Conservation (phyloP, 2,329 filamentous ascomycete species). For the Botrytis deweyae region DNA sequence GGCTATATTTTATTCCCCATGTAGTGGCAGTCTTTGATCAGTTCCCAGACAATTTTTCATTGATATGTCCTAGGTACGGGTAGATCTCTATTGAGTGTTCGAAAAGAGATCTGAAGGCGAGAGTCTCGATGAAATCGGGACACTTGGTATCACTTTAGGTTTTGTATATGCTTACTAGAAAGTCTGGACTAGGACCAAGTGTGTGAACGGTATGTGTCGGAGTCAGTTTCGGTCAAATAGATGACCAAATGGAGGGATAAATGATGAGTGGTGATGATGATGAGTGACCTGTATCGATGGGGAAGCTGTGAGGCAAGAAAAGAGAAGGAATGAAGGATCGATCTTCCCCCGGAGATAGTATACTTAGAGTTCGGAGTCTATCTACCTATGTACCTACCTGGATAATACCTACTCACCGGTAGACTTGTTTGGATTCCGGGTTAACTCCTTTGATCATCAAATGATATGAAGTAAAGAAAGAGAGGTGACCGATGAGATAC, state of each 20-base stretch:
- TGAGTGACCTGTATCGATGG: background rate
- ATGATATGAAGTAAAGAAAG: background rate
- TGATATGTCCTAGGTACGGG: background rate
- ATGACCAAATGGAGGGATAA: background rate
- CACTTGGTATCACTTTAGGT: background rate
- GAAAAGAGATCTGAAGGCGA: background rate
- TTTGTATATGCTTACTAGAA: background rate
- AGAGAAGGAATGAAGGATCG: constrained; percentile 8
- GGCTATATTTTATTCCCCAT: background rate
- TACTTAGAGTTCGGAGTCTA: background rate
- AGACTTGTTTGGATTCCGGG: background rate
- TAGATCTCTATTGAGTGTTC: background rate
- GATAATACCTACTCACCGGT: background rate
- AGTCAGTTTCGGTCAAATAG: background rate
- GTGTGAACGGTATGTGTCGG: background rate
- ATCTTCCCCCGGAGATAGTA: background rate
- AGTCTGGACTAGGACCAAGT: background rate
- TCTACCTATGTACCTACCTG: background rate
- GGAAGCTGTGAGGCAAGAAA: background rate
- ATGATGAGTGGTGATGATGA: background rate
- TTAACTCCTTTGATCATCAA: background rate
- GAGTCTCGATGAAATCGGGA: background rate
- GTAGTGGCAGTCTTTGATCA: background rate
- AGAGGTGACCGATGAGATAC: background rate
- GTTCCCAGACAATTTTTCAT: background rate